Evolutionary conservation across 2,329 filamentous ascomycete genomes (phyloP).

Genomic region (Sodiomyces alkalinus): DNA sequence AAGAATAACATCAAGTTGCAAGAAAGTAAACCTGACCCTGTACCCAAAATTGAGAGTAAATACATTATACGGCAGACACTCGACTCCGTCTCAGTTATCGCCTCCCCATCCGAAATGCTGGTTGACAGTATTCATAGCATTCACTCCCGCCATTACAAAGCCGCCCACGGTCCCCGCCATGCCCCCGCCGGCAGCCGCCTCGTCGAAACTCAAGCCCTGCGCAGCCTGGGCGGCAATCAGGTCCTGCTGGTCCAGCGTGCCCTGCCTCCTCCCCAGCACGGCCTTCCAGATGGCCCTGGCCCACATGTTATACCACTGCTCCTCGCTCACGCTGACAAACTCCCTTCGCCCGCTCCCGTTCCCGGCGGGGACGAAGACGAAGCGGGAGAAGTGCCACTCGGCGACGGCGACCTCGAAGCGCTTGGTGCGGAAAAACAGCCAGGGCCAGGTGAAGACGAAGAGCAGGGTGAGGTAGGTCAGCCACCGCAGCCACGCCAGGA

Average conservation of each 20-base stretch:
- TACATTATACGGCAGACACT: not conserved
- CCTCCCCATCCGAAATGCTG: slow-evolving; percentile 38
- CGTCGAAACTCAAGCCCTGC: slow-evolving; percentile 16
- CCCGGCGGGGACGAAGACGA: too few species aligned
- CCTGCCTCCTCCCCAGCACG: slow-evolving; percentile 40
- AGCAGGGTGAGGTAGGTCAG: slow-evolving; percentile 52
- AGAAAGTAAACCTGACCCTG: too few species aligned
- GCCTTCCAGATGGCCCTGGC: slow-evolving; percentile 41
- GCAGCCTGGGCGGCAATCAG: slow-evolving; percentile 26
- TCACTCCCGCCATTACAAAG: slow-evolving; percentile 31
- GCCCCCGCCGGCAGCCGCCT: slow-evolving; percentile 13
- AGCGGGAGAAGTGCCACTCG: slow-evolving; percentile 41
- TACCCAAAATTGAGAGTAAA: too few species aligned
- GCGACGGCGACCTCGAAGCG: slow-evolving; percentile 48
- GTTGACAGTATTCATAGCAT: slow-evolving; percentile 36
- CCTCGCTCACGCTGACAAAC: slow-evolving; percentile 39
- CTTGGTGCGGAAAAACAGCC: slow-evolving; percentile 51
- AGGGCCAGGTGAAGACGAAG: slow-evolving; percentile 58
- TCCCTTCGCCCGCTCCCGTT: slow-evolving; percentile 14
- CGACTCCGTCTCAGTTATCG: slow-evolving; percentile 6
- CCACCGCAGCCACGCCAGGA: slow-evolving; percentile 46
- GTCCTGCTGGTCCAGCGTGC: slow-evolving; percentile 40
- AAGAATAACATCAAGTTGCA: too few species aligned
- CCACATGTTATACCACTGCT: slow-evolving; percentile 50
- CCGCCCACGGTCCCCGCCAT: slow-evolving; percentile 24